Conservation (phyloP, 306 rosid species). For the Alnus glutinosa region DNA sequence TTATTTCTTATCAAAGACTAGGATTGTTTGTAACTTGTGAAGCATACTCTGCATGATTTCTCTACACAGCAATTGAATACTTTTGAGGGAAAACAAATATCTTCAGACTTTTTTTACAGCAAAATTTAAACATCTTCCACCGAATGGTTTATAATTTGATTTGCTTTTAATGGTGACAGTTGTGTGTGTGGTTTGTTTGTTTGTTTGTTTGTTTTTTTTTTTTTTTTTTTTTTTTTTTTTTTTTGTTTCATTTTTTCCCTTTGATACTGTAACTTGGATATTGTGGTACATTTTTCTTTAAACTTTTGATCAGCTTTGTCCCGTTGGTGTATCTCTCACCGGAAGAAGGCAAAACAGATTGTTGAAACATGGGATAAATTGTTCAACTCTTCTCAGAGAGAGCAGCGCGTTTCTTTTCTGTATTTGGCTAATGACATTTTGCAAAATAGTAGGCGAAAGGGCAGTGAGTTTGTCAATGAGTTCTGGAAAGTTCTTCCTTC, state of each 20-base stretch:
- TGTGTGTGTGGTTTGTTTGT: not conserved
- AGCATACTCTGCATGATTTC: slow-evolving; percentile 6
- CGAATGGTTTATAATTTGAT: not conserved
- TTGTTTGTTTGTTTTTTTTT: too few species aligned
- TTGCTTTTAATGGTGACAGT: not conserved
- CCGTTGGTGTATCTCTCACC: slow-evolving; percentile 78
- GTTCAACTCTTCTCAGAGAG: slow-evolving; percentile 78
- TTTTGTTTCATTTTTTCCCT: slow-evolving; percentile 4
- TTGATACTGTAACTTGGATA: slow-evolving; percentile 11
- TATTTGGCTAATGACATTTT: slow-evolving; percentile 88
- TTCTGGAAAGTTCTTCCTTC: slow-evolving; percentile 92
- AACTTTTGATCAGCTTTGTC: slow-evolving; percentile 68
- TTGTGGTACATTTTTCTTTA: slow-evolving; percentile 44
- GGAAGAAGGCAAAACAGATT: slow-evolving; percentile 72
- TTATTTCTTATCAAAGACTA: not conserved
- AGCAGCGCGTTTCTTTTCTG: slow-evolving; percentile 68
- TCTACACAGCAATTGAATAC: slow-evolving; percentile 4
- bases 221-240: too few species aligned
- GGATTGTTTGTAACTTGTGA: slow-evolving; percentile 9
- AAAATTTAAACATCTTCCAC: slow-evolving; percentile 8
- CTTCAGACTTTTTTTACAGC: slow-evolving; percentile 19
- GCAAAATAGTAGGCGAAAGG: slow-evolving; percentile 91
- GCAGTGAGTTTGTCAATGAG: slow-evolving; percentile 89
- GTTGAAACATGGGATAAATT: slow-evolving; percentile 87
- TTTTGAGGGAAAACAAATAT: slow-evolving; percentile 1